Base-by-base conservation (phyloP, 345 rosid genomes). In the Clausena lansium region DNA sequence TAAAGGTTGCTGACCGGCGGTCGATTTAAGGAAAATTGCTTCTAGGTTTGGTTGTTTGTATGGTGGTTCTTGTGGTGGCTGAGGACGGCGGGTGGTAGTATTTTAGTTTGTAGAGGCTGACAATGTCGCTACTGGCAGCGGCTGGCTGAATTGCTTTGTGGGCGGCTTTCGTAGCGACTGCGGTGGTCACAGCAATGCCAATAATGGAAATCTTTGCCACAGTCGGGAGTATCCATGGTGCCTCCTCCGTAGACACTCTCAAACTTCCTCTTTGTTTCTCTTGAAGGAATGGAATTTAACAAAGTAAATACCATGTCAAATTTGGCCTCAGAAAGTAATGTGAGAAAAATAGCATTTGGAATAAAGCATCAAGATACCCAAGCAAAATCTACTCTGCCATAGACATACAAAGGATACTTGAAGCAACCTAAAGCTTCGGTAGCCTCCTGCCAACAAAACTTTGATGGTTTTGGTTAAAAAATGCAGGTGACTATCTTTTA, bases 141-240 rank as follows among this genome's bases (percentile, higher is more conserved):
- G n/a, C n/a, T n/a, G n/a, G n/a, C n/a, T n/a, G n/a, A n/a, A n/a
- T n/a, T n/a, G n/a, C n/a, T n/a, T n/a, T n/a, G n/a, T n/a, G n/a
- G n/a, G n/a, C n/a, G n/a, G n/a, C n/a, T n/a, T n/a, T n/a, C n/a
- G n/a, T n/a, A n/a, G n/a, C n/a, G n/a, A n/a, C n/a, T n/a, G n/a
- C n/a, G n/a, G n/a, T n/a, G n/a, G n/a, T n/a, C 96, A 88, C 97
- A 93, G 82, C 99, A 95, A 84, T 93, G 99, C 99, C 99, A 92
- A 62, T 92, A 93, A 60, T 93, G 92, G 72, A 84, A 82, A 59
- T 92, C 89, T 74, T 83, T 59, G 59, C 98, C 98, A 2, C 96
- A 86, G 71, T 86, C 90, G 6, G 96, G 93, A 57, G 97, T 91
- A 75, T 88, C 79, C 98, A 95, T 85, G 32, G 98, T 93, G 59